Evolutionary conservation across 768 basidiomycete species (phyloP).

Genomic region (Trametes punicea): DNA sequence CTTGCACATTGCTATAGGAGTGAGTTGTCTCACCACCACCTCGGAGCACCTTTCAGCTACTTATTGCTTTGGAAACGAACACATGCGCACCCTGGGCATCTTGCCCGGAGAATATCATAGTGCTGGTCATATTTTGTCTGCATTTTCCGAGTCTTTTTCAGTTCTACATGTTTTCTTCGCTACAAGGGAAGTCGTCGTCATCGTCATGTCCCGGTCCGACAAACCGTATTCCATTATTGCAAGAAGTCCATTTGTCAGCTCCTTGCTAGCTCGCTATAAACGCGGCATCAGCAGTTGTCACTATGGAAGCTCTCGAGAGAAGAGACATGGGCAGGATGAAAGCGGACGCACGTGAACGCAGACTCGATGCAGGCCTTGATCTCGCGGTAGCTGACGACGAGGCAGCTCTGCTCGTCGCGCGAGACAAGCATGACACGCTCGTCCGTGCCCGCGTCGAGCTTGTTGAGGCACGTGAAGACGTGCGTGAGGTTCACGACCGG

Average conservation of each 20-base stretch:
- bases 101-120: not conserved
- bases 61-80: too few species aligned
- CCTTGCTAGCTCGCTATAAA: slow-evolving; percentile 45
- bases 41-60: too few species aligned
- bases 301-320: not conserved
- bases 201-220: not conserved
- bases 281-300: not conserved
- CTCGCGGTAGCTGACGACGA: slow-evolving; percentile 91
- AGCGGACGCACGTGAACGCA: slow-evolving; percentile 72
- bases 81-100: not conserved
- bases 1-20: too few species aligned
- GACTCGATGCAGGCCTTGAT: slow-evolving; percentile 82
- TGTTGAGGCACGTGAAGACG: slow-evolving; percentile 90
- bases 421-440: slow-evolving; percentile 94
- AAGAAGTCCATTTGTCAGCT: too few species aligned
- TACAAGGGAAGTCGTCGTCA: not conserved
- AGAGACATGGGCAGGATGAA: too few species aligned
- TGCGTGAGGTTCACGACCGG: slow-evolving; percentile 90
- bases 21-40: too few species aligned
- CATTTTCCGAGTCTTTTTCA: slow-evolving; percentile 62
- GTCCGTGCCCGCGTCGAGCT: slow-evolving; percentile 93
- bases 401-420: slow-evolving; percentile 92
- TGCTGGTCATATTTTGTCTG: slow-evolving; percentile 33
- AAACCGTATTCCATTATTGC: not conserved
- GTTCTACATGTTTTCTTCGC: slow-evolving; percentile 59